phyloP scores from a whole-genome alignment of 768 basidiomycete genomes.

The Pholiota microspora region DNA sequence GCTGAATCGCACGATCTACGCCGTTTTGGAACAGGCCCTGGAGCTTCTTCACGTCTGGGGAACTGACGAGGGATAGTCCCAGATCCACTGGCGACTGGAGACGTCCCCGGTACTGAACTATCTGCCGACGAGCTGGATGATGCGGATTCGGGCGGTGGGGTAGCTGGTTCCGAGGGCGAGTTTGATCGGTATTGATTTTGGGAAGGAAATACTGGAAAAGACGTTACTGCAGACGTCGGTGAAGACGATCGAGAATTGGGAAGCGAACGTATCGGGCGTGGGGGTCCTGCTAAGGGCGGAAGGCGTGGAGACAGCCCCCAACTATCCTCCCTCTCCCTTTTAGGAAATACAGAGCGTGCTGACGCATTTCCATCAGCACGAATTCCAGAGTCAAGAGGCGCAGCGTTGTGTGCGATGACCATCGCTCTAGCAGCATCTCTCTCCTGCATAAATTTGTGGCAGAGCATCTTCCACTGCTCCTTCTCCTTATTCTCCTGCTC shows the following conservation, averaged over 20 bases:
- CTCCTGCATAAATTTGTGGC: constrained; percentile 29
- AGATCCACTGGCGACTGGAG: background rate
- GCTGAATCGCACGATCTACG: background rate
- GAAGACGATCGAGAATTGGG: background rate
- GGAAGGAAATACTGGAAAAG: no score
- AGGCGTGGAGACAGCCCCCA: no score
- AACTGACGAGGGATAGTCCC: background rate
- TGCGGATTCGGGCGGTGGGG: background rate
- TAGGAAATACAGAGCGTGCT: background rate
- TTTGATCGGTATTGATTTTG: no score
- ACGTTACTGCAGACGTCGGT: background rate
- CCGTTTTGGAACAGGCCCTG: background rate
- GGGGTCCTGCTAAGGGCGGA: no score
- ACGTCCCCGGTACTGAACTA: background rate
- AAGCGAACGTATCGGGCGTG: background rate
- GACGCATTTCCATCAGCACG: background rate
- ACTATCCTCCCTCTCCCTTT: no score
- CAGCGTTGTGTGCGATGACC: background rate
- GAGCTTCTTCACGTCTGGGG: background rate
- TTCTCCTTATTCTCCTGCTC: constrained; percentile 29
- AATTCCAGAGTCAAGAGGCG: no score
- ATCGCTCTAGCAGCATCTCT: constrained; percentile 22
- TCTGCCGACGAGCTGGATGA: background rate
- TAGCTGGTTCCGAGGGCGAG: background rate
- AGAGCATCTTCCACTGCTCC: constrained; percentile 27